These are phyloP conservation scores for Fomitopsis serialis DNA, from an alignment of 768 basidiomycete genomes.

Conservation along the genomic window DNA sequence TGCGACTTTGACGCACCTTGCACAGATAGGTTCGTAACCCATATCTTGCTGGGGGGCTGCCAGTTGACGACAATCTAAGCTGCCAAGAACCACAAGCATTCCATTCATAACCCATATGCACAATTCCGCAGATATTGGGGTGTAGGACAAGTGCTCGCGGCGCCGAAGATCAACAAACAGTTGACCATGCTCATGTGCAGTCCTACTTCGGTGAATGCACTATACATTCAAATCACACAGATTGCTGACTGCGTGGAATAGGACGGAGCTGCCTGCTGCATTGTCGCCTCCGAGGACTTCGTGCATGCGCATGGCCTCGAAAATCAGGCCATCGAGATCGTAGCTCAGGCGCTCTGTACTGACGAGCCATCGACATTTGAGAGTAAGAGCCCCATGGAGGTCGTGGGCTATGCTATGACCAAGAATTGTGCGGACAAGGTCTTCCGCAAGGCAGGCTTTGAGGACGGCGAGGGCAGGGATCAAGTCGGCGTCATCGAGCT, in stretches of 20 bases:
- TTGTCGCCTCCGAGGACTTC: constrained; percentile 76
- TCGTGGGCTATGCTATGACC: constrained; percentile 76
- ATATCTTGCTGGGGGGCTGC: background rate
- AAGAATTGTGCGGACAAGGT: constrained; percentile 64
- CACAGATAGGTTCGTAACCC: constrained; percentile 59
- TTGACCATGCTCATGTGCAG: constrained; percentile 85
- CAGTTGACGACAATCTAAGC: constrained; percentile 32
- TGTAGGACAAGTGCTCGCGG: constrained; percentile 61
- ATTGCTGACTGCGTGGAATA: constrained; percentile 17
- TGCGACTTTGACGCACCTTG: constrained; percentile 59
- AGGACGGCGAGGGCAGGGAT: constrained; percentile 54
- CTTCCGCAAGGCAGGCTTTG: constrained; percentile 67
- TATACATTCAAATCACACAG: background rate
- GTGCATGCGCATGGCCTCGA: constrained; percentile 67
- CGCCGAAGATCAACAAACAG: constrained; percentile 65
- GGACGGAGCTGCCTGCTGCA: constrained; percentile 74
- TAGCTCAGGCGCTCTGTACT: constrained; percentile 58
- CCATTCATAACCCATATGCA: constrained; percentile 78
- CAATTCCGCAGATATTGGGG: constrained; percentile 81
- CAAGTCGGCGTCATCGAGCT: constrained; percentile 82
- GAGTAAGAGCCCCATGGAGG: constrained; percentile 66
- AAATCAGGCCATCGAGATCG: constrained; percentile 85
- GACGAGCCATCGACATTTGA: constrained; percentile 65
- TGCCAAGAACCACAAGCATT: constrained; percentile 81
- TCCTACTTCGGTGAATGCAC: constrained; percentile 57